Evolutionary conservation across 1,284 basidiomycete species (phyloP).

Genomic region (Boletus subluridellus): DNA sequence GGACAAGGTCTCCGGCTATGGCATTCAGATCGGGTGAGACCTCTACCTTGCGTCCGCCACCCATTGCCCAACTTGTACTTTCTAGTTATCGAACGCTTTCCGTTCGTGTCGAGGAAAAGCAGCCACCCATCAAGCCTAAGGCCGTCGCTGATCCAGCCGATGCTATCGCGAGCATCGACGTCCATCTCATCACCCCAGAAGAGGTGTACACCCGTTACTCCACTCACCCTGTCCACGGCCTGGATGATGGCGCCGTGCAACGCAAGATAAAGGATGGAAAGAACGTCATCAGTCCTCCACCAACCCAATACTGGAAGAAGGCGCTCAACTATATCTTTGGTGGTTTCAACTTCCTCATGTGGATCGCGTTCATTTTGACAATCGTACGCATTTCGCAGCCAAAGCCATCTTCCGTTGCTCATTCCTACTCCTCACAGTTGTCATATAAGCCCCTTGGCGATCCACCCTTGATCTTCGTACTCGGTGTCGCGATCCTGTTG

Average conservation of each 20-base stretch:
- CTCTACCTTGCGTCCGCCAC: neutral
- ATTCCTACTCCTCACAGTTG: slow-evolving; percentile 42
- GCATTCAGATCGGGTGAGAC: slow-evolving; percentile 31
- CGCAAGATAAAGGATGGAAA: slow-evolving; percentile 41
- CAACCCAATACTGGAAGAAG: slow-evolving; percentile 47
- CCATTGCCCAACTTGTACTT: slow-evolving; percentile 27
- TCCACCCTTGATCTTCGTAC: slow-evolving; percentile 46
- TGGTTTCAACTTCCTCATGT: slow-evolving; percentile 51
- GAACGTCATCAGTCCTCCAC: slow-evolving; percentile 48
- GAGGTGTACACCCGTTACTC: slow-evolving; percentile 45
- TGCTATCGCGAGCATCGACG: slow-evolving; percentile 45
- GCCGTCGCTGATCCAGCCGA: slow-evolving; percentile 33
- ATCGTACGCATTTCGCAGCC: slow-evolving; percentile 29
- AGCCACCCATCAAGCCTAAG: slow-evolving; percentile 14
- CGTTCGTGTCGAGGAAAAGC: slow-evolving; percentile 36
- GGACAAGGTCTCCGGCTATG: slow-evolving; percentile 25
- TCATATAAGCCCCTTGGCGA: slow-evolving; percentile 46
- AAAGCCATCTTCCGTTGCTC: slow-evolving; percentile 21
- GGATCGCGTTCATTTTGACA: slow-evolving; percentile 47
- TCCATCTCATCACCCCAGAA: slow-evolving; percentile 41
- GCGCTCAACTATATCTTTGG: slow-evolving; percentile 50
- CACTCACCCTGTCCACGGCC: slow-evolving; percentile 41
- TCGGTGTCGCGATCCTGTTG: slow-evolving; percentile 71
- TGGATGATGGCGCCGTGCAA: slow-evolving; percentile 40
- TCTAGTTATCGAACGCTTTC: slow-evolving; percentile 41